phyloP scores from a whole-genome alignment of 129 eudicot genomes.

The Daucus carota region DNA sequence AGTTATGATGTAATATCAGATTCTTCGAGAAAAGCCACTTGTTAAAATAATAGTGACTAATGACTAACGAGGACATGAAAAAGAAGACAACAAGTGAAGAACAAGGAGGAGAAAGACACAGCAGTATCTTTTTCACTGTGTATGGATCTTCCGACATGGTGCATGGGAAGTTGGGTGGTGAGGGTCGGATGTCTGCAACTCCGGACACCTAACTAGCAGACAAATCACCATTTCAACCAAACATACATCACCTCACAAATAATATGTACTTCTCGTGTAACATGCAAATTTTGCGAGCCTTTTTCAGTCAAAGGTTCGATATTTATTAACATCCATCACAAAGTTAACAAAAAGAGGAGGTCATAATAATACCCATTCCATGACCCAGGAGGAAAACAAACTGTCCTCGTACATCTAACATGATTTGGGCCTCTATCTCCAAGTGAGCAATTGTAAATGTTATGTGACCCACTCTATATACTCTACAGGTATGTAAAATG shows the following conservation, averaged over 20 bases:
- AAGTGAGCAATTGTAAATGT: too few species aligned
- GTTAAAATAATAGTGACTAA: not conserved
- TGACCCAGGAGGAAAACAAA: too few species aligned
- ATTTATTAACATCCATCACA: too few species aligned
- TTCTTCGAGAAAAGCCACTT: constrained; percentile 19
- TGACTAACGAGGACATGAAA: not conserved
- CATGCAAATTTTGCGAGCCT: too few species aligned
- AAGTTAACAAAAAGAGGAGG: too few species aligned
- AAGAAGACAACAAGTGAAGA: not conserved
- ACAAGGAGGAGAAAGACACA: constrained; percentile 23
- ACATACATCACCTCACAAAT: not conserved
- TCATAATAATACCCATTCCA: too few species aligned
- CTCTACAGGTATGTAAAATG: too few species aligned
- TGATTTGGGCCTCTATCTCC: too few species aligned
- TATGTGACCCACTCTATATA: too few species aligned
- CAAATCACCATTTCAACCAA: not conserved
- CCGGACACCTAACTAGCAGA: not conserved
- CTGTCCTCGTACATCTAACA: too few species aligned
- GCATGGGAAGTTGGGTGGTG: not conserved
- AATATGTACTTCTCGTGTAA: too few species aligned
- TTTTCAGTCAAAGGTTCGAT: too few species aligned
- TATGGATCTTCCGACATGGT: constrained; percentile 25
- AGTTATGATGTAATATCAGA: not conserved
- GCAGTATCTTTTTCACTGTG: constrained; percentile 20
- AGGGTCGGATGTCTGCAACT: not conserved